Percentiles rank a stretch among this genome's conserved stretches.
phyloP scores from a whole-genome alignment of 306 rosid genomes.

The Cucumis hystrix region DNA sequence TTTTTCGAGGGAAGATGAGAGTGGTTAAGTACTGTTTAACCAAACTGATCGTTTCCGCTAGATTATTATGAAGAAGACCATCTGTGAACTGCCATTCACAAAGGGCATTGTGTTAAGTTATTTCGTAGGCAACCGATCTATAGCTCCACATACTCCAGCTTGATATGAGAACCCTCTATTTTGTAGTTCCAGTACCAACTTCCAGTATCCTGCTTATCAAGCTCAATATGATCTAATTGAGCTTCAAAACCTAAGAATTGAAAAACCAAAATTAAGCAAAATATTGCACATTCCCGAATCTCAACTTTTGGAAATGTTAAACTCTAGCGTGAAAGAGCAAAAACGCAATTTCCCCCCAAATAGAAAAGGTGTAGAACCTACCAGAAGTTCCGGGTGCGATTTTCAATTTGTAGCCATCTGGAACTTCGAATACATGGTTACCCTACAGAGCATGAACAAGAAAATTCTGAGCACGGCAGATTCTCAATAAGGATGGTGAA shows the following conservation, averaged over 20 bases:
- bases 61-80: slow-evolving; percentile 22
- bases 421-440: slow-evolving; percentile 76
- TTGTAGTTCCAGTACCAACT: slow-evolving; percentile 87
- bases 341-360: neutral
- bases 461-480: neutral
- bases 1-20: neutral
- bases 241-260: slow-evolving; percentile 36
- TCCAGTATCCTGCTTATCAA: slow-evolving; percentile 49
- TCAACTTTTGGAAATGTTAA: neutral
- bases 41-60: slow-evolving; percentile 12
- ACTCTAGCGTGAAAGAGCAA: neutral
- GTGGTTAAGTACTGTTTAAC: slow-evolving; percentile 70
- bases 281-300: neutral
- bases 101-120: slow-evolving; percentile 7
- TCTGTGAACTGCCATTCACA: slow-evolving; percentile 83
- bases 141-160: slow-evolving; percentile 44
- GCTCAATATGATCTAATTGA: slow-evolving; percentile 43
- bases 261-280: neutral
- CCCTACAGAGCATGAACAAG: slow-evolving; percentile 39
- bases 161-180: slow-evolving; percentile 47
- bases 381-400: slow-evolving; percentile 53
- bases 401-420: slow-evolving; percentile 67
- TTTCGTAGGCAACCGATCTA: slow-evolving; percentile 23
- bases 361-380: neutral
- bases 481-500: neutral